Percentiles rank a stretch among this genome's conserved stretches.
Conservation (phyloP, 805 yeast species). For the Metschnikowia noctiluminum region DNA sequence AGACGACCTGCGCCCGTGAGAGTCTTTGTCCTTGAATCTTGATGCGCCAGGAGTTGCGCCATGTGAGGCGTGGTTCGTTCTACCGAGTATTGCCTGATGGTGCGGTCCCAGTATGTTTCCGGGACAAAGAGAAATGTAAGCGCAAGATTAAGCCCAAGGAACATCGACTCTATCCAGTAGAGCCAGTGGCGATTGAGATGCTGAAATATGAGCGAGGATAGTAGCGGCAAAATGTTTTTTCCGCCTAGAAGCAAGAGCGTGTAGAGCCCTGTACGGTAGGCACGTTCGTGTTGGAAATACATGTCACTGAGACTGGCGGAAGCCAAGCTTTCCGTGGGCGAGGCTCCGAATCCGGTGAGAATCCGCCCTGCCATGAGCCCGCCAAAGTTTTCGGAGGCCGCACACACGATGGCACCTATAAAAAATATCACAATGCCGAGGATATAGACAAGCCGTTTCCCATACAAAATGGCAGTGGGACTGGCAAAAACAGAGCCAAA, state of each 20-base stretch:
- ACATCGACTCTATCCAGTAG: slow-evolving; percentile 55
- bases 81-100: slow-evolving; percentile 45
- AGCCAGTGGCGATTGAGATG: slow-evolving; percentile 55
- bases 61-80: too few species aligned
- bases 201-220: slow-evolving; percentile 51
- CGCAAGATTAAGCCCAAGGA: slow-evolving; percentile 45
- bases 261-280: slow-evolving; percentile 56
- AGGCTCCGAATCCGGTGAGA: slow-evolving; percentile 55
- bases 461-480: slow-evolving; percentile 55
- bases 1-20: neutral
- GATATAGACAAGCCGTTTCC: slow-evolving; percentile 55
- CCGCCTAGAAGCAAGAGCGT: slow-evolving; percentile 60
- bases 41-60: too few species aligned
- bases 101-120: slow-evolving; percentile 61
- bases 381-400: slow-evolving; percentile 45
- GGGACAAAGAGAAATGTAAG: slow-evolving; percentile 55
- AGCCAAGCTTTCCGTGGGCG: slow-evolving; percentile 60
- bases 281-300: slow-evolving; percentile 58
- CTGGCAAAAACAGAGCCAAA: slow-evolving; percentile 56
- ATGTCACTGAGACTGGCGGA: slow-evolving; percentile 60
- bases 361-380: slow-evolving; percentile 56
- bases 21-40: too few species aligned
- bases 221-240: slow-evolving; percentile 55
- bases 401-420: slow-evolving; percentile 55
- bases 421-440: slow-evolving; percentile 46